A percentile compares a stretch with the other conserved stretches of the same genome.
These are phyloP conservation scores for Cystobasidium ongulense DNA, from an alignment of 768 basidiomycete species.

Conservation along the genomic window DNA sequence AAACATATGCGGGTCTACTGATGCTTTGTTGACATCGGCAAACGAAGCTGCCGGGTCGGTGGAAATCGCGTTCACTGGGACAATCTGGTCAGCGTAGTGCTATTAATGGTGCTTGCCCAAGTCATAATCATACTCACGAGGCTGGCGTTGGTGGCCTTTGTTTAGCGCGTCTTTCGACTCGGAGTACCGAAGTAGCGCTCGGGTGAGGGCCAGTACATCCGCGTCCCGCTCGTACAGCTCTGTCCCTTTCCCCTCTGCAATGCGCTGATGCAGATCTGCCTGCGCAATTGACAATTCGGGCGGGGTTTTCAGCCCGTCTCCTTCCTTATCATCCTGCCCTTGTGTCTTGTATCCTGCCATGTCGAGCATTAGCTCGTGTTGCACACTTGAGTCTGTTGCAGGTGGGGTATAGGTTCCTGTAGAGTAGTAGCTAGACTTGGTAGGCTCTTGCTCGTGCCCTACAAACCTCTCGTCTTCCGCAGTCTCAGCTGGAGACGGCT, in stretches of 20 bases:
- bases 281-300: background rate
- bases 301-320: constrained; percentile 23
- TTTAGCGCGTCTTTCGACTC: background rate
- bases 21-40: background rate
- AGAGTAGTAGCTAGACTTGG: constrained; percentile 1
- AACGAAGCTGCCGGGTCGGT: background rate
- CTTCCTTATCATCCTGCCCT: constrained; percentile 37
- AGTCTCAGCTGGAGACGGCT: background rate
- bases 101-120: too few relatives aligned
- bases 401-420: background rate
- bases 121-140: background rate
- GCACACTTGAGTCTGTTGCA: constrained; percentile 46
- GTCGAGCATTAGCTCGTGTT: constrained; percentile 58
- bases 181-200: constrained; percentile 21
- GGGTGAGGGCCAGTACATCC: constrained; percentile 21
- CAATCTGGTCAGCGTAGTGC: background rate
- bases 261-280: background rate
- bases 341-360: constrained; percentile 68
- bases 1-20: constrained; percentile 56
- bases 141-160: background rate
- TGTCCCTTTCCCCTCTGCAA: background rate
- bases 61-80: background rate
- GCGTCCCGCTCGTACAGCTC: background rate
- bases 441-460: background rate
- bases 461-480: background rate